These are phyloP conservation scores for Thalassiosira exigua DNA, from an alignment of 352 stramenopile species.

Conservation along the genomic window DNA sequence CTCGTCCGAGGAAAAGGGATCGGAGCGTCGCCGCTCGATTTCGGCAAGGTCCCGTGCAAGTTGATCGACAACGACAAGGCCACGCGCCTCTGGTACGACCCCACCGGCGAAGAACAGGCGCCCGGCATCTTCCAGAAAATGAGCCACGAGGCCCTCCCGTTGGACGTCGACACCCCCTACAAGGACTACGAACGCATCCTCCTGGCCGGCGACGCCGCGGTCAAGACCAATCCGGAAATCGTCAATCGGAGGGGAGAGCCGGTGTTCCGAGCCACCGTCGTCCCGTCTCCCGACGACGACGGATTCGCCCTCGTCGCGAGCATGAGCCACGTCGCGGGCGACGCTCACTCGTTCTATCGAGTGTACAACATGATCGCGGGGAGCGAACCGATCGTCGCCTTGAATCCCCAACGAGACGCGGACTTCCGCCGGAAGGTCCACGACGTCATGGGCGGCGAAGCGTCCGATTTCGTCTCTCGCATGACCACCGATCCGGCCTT, in stretches of 20 bases:
- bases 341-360: background rate
- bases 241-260: conserved; percentile 51
- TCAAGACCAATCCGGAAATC: conserved; percentile 48
- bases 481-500: background rate
- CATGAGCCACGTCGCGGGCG: conserved; percentile 10
- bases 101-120: background rate
- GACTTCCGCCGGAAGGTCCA: background rate
- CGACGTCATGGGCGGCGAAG: conserved; percentile 1
- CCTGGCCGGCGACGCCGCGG: conserved; percentile 17
- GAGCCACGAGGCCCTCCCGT: background rate
- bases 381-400: background rate
- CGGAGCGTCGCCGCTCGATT: conserved; percentile 1
- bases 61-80: conserved; percentile 50
- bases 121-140: conserved; percentile 23
- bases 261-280: conserved; percentile 56
- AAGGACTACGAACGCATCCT: background rate
- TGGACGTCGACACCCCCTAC: conserved; percentile 32
- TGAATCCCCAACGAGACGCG: background rate
- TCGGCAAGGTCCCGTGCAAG: conserved; percentile 27
- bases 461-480: background rate
- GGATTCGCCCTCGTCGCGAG: conserved; percentile 62
- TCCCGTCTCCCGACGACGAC: conserved; percentile 40
- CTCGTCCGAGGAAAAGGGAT: conserved; percentile 34
- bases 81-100: conserved; percentile 19
- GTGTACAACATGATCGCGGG: conserved; percentile 19